Base-by-base conservation (phyloP, 768 basidiomycete species). In the Lactarius akahatsu region DNA sequence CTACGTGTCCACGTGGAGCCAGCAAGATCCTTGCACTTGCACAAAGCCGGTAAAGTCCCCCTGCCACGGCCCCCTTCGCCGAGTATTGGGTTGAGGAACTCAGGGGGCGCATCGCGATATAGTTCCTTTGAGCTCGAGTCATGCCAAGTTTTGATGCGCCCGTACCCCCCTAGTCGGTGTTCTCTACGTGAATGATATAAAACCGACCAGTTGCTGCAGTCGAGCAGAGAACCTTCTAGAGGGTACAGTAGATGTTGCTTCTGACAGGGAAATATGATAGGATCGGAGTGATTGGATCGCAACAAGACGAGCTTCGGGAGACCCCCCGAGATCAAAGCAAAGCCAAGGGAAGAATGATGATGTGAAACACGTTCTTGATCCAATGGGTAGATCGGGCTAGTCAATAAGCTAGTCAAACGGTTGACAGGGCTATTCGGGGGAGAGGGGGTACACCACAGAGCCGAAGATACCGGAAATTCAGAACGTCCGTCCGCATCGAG, bases 171-270 rank as follows among this genome's bases (percentile, higher is more conserved):
- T 38, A 47, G 41, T 56, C 59, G 26, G 18, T 11, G 18, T 15
- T 20, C 23, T 18, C 32, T 30, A 15, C 28, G 55, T 56, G n/a
- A n/a, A n/a, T n/a, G 55, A 28, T 23, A 47, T n/a, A 28, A 45
- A 65, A 40, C 38, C 59, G 0, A 65, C 43, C 59, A 65, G 52
- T 34, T 65, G 30, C 11, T 61, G 59, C 61, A 65, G 36, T 50
- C 47, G 47, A 50, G 40, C 26, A 18, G 50, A 59, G 15, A 32
- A 41, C 26, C 36, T 47, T 11, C 40, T 32, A 32, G 50, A 30
- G 50, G 28, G 11, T 13, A 36, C 11, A 11, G 11, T 38, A 34
- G 9, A 7, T 38, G 36, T 38, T 13, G 11, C 10, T 13, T 38
- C 36, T 38, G 36, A 38, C 36, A 11, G 36, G 36, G 36, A 38